phyloP scores from a whole-genome alignment of 2,329 filamentous ascomycete genomes.

The Xylaria sp. region DNA sequence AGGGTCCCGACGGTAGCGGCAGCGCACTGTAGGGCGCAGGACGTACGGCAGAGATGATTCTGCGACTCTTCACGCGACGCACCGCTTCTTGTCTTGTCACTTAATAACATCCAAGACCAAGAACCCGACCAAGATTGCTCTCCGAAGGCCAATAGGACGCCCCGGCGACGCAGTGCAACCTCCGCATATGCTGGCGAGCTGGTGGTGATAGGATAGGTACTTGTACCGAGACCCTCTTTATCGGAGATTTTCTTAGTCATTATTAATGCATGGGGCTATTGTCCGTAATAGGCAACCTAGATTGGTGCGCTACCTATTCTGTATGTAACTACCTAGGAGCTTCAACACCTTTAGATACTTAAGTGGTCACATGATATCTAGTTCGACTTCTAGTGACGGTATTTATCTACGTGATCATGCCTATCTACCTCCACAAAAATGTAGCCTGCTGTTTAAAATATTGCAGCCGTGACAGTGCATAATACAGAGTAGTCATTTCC shows the following conservation, averaged over 20 bases:
- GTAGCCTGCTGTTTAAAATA: not conserved
- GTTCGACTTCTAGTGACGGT: not conserved
- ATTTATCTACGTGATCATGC: not conserved
- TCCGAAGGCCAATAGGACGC: conserved; percentile 24
- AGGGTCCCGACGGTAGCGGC: conserved; percentile 25
- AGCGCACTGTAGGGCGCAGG: not conserved
- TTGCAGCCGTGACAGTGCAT: not conserved
- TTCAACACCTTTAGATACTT: not conserved
- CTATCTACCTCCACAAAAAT: not conserved
- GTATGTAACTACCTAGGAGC: not conserved
- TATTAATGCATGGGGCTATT: not conserved
- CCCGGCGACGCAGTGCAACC: conserved; percentile 2
- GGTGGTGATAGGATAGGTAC: not conserved
- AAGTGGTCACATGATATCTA: not conserved
- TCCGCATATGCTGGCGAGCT: conserved; percentile 1
- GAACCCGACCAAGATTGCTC: conserved; percentile 6
- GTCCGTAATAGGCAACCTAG: not conserved
- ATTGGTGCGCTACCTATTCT: not conserved
- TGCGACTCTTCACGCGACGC: not conserved
- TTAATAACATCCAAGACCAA: conserved; percentile 11
- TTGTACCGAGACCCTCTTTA: not conserved
- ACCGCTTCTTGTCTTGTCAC: conserved; percentile 18
- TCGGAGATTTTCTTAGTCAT: conserved; percentile 10
- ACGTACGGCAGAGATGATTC: not conserved
- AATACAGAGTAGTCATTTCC: too few relatives aligned